These are phyloP conservation scores for Saccharomyces hybrid DNA, from an alignment of 1,139 yeast genomes.

Conservation along the genomic window DNA sequence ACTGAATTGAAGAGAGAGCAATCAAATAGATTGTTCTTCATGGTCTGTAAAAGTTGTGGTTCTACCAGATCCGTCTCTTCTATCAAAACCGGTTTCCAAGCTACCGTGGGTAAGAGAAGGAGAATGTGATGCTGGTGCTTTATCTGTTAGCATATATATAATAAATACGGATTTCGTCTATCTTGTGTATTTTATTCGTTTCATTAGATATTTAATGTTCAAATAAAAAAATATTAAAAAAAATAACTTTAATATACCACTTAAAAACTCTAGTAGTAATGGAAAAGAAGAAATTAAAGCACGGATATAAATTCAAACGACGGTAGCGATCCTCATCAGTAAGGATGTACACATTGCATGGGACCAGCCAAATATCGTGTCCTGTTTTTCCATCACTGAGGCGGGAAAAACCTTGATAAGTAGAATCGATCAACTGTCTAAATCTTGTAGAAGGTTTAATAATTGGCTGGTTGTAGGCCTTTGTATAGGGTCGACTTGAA, in stretches of 20 bases:
- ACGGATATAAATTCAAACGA: background rate
- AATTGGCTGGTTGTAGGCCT: constrained; percentile 57
- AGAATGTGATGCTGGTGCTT: constrained; percentile 24
- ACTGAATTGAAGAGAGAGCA: constrained; percentile 93
- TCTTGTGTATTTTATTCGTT: constrained; percentile 8
- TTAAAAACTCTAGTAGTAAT: background rate
- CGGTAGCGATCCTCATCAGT: background rate
- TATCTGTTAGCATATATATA: constrained; percentile 1
- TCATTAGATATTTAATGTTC: background rate
- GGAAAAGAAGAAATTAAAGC: background rate
- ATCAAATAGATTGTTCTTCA: constrained; percentile 91
- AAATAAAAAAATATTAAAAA: no score
- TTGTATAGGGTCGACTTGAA: constrained; percentile 48
- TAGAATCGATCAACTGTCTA: background rate
- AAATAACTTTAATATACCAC: no score
- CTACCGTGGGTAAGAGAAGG: constrained; percentile 51
- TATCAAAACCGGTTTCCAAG: constrained; percentile 99
- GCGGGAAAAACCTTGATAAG: background rate
- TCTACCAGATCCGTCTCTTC: constrained; percentile 95
- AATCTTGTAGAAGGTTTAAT: constrained; percentile 13
- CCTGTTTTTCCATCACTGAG: background rate
- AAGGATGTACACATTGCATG: background rate
- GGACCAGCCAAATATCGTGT: background rate
- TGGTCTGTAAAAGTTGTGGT: constrained; percentile 98
- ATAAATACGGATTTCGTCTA: constrained; percentile 2